Base-by-base conservation (phyloP, 2,329 filamentous ascomycete species). In the Exophiala alcalophila region DNA sequence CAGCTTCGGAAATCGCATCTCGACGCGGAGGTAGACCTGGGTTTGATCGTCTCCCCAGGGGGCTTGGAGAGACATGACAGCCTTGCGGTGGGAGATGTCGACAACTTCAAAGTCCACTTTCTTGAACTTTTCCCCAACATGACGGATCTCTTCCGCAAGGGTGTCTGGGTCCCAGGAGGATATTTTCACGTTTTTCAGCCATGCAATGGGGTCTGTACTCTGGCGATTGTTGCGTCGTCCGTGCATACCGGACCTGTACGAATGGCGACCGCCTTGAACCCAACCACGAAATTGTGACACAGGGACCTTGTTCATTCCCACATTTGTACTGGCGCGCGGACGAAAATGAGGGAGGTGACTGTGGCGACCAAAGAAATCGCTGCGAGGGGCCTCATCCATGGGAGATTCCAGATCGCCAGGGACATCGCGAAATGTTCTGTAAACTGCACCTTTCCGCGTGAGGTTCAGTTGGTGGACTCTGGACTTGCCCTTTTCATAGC, bases 391-490 rank as follows among this genome's bases (percentile, higher is more conserved):
- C 11, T 33, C 53, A 5, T 49, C 50, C 24, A 48, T 24, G 5
- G 47, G 47, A 11, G 50, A 69, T 32, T 73, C 72, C 26, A 71
- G 62, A 33, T 68, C 69, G 42, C 78, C 77, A 40, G 84, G 82
- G 14, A 84, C 73, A 27, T 88, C 81, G 31, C 86, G 81, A 58
- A 91, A 96, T 0, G 86, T 91, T 61, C 84, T 86, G 69, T 96
- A 96, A 2, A 76, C 69, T 4, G 90, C 88, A 8, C 89, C 89
- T 61, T 83, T 83, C n/a, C 90, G 80, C 9, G 89, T 95, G 28
- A 90, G 69, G 38, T 78, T 82, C 7, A 90, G 67, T 20, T 77
- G 81, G 26, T 79, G 79, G 5, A 74, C 74, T 14, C 83, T 77
- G 3, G 74, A 73, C 37, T 72, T 74, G 4, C 86, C 87, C 59